phyloP scores from a whole-genome alignment of 768 basidiomycete genomes.

The Clitopilus passeckerianus region DNA sequence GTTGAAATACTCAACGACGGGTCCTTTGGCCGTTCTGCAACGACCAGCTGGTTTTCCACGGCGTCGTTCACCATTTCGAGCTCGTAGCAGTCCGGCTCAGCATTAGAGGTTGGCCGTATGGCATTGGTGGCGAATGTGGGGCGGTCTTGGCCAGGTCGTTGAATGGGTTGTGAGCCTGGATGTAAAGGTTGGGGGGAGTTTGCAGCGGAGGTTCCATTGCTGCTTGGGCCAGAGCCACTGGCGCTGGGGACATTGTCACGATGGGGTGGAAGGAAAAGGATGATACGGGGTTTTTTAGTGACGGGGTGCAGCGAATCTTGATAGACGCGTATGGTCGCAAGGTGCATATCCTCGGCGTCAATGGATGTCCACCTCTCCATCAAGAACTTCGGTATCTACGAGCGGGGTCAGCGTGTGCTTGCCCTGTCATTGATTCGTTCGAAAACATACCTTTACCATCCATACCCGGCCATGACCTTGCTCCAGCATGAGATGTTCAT shows the following conservation, averaged over 20 bases:
- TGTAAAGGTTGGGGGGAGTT: neutral
- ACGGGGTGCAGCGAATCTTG: slow-evolving; percentile 35
- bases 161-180: slow-evolving; percentile 2
- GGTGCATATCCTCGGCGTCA: slow-evolving; percentile 67
- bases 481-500: slow-evolving; percentile 78
- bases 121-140: slow-evolving; percentile 32
- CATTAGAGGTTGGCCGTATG: slow-evolving; percentile 22
- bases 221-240: slow-evolving; percentile 8
- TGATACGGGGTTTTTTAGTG: slow-evolving; percentile 52
- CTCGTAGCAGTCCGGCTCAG: slow-evolving; percentile 72
- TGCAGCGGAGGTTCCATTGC: slow-evolving; percentile 5
- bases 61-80: slow-evolving; percentile 83
- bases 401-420: neutral
- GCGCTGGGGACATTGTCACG: slow-evolving; percentile 30
- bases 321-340: slow-evolving; percentile 86
- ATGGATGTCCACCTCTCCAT: slow-evolving; percentile 84
- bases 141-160: slow-evolving; percentile 22
- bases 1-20: slow-evolving; percentile 28
- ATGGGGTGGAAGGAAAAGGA: slow-evolving; percentile 63
- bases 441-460: slow-evolving; percentile 73
- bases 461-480: slow-evolving; percentile 73
- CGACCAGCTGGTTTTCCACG: slow-evolving; percentile 82
- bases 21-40: slow-evolving; percentile 79
- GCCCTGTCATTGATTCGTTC: neutral
- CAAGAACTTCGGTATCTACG: slow-evolving; percentile 80